phyloP scores from a whole-genome alignment of 225 moss, liverwort and hornwort genomes.

The Marchantia polymorpha region DNA sequence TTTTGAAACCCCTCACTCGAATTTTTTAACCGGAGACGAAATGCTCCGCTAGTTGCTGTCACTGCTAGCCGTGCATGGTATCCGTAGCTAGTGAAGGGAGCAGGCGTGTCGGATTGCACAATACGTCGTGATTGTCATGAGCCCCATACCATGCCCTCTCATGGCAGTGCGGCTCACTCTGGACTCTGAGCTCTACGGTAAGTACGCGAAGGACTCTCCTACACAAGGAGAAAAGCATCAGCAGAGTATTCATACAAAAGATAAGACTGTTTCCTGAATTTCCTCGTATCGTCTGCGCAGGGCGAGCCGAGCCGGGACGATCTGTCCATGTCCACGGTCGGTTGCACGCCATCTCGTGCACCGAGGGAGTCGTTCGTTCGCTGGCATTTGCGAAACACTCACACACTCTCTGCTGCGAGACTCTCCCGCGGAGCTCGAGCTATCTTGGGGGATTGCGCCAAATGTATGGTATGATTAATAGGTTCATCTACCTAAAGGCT shows the following conservation, averaged over 20 bases:
- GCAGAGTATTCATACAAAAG: background rate
- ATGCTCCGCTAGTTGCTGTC: background rate
- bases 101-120: background rate
- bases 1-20: too few relatives aligned
- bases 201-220: too few relatives aligned
- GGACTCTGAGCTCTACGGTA: background rate
- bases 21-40: too few relatives aligned
- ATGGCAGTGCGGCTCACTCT: background rate
- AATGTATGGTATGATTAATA: background rate
- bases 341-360: background rate
- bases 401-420: too few relatives aligned
- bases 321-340: background rate
- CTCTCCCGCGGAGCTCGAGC: too few relatives aligned
- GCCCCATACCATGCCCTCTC: background rate
- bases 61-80: background rate
- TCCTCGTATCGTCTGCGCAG: background rate
- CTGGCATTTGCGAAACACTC: too few relatives aligned
- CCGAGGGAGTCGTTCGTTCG: background rate
- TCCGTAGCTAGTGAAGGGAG: background rate
- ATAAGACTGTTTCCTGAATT: background rate
- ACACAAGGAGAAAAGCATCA: too few relatives aligned
- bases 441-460: background rate
- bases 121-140: background rate
- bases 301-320: background rate
- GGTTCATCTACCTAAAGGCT: conserved; percentile 2